Conservation (phyloP, 2,329 filamentous ascomycete species). For the Verticillium alfalfae region DNA sequence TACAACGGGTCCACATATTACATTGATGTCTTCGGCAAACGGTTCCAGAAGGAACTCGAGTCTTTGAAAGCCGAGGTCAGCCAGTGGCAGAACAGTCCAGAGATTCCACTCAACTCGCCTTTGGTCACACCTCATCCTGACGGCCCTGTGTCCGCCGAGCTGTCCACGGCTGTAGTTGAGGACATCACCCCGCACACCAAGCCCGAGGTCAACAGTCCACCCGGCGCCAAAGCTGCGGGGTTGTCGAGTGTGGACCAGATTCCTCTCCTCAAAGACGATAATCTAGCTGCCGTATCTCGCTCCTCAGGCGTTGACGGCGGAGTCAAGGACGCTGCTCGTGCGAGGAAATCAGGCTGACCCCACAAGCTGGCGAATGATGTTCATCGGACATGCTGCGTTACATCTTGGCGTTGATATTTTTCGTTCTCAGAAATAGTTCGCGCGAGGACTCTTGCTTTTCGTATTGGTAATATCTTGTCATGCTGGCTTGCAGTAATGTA, state of each 20-base stretch:
- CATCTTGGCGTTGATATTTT: too few relatives aligned
- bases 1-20: constrained; percentile 98
- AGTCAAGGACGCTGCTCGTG: constrained; percentile 39
- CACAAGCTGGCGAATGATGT: not conserved
- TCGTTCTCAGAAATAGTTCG: too few relatives aligned
- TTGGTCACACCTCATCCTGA: constrained; percentile 27
- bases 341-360: constrained; percentile 31
- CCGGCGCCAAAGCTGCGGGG: constrained; percentile 18
- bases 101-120: constrained; percentile 33
- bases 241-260: constrained; percentile 42
- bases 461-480: too few relatives aligned
- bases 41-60: constrained; percentile 95
- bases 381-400: not conserved
- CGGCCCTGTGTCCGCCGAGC: constrained; percentile 4
- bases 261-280: constrained; percentile 48
- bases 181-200: constrained; percentile 10
- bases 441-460: not conserved
- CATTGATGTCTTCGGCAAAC: constrained; percentile 94
- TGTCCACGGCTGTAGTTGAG: constrained; percentile 6
- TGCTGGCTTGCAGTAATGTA: too few relatives aligned
- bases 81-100: constrained; percentile 71
- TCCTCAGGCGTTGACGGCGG: constrained; percentile 37
- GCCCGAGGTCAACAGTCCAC: constrained; percentile 11
- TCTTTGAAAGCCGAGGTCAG: constrained; percentile 81
- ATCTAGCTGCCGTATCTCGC: constrained; percentile 16